Conservation (phyloP, 257 asterid genomes). For the Dorcoceras hygrometricum region DNA sequence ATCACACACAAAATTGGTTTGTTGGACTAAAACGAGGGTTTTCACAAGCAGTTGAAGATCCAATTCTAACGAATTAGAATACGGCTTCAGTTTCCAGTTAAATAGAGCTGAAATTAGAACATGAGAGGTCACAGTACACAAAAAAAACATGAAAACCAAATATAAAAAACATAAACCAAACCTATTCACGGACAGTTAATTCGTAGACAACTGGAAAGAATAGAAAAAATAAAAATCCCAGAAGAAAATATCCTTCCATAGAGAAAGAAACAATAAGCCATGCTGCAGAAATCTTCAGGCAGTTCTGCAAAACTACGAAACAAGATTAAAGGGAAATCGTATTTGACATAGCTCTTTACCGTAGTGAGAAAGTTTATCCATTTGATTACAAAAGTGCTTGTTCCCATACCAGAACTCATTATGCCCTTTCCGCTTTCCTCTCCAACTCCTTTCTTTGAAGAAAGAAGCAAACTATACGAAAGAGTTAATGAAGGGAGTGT, state of each 20-base stretch:
- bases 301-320: slow-evolving; percentile 20
- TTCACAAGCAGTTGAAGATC: background rate
- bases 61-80: slow-evolving; percentile 3
- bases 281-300: slow-evolving; percentile 9
- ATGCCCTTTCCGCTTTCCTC: slow-evolving; percentile 24
- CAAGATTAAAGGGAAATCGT: slow-evolving; percentile 18
- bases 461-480: background rate
- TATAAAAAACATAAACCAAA: background rate
- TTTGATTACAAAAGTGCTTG: slow-evolving; percentile 80
- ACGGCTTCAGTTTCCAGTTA: background rate
- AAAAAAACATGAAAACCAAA: no score
- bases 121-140: background rate
- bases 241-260: background rate
- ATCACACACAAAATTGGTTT: background rate
- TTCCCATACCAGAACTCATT: slow-evolving; percentile 57
- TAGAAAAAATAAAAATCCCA: background rate
- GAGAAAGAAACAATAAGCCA: slow-evolving; percentile 12
- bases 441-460: slow-evolving; percentile 6
- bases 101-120: background rate
- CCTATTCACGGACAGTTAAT: slow-evolving; percentile 4
- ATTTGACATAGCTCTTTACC: slow-evolving; percentile 31
- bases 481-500: background rate
- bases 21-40: background rate
- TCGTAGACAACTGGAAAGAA: slow-evolving; percentile 3
- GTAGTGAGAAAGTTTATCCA: slow-evolving; percentile 86